Evolutionary conservation across 2,329 filamentous ascomycete species (phyloP).

Genomic region (Calonectria hongkongensis): DNA sequence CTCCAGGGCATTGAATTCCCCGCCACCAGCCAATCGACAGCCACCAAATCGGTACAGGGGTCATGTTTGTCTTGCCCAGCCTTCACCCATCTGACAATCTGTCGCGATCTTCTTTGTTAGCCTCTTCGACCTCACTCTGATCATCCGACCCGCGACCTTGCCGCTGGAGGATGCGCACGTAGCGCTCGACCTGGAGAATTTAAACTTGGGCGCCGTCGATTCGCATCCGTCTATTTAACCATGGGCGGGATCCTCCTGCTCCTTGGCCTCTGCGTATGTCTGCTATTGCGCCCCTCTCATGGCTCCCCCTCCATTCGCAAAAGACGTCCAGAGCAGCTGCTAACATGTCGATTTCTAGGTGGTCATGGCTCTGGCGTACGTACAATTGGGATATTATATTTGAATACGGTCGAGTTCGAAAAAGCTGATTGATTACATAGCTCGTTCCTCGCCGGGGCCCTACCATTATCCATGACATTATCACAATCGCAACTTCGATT

Average conservation of each 20-base stretch:
- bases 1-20: slow-evolving; percentile 47
- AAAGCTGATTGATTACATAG: slow-evolving; percentile 67
- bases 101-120: slow-evolving; percentile 44
- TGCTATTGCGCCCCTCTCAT: slow-evolving; percentile 16
- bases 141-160: slow-evolving; percentile 32
- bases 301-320: not conserved
- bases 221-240: slow-evolving; percentile 45
- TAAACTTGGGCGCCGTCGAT: slow-evolving; percentile 38
- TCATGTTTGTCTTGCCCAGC: slow-evolving; percentile 41
- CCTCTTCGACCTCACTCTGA: slow-evolving; percentile 41
- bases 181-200: slow-evolving; percentile 43
- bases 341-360: slow-evolving; percentile 60
- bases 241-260: slow-evolving; percentile 65
- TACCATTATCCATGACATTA: slow-evolving; percentile 91
- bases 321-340: slow-evolving; percentile 39
- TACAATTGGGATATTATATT: slow-evolving; percentile 45
- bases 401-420: slow-evolving; percentile 41
- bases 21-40: slow-evolving; percentile 51
- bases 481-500: slow-evolving; percentile 91
- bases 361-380: slow-evolving; percentile 77
- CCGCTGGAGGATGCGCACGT: slow-evolving; percentile 51
- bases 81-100: slow-evolving; percentile 48
- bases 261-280: slow-evolving; percentile 64
- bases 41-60: slow-evolving; percentile 50
- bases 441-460: slow-evolving; percentile 93